Conservation (phyloP, 306 rosid species). For the Dryas drummondii region DNA sequence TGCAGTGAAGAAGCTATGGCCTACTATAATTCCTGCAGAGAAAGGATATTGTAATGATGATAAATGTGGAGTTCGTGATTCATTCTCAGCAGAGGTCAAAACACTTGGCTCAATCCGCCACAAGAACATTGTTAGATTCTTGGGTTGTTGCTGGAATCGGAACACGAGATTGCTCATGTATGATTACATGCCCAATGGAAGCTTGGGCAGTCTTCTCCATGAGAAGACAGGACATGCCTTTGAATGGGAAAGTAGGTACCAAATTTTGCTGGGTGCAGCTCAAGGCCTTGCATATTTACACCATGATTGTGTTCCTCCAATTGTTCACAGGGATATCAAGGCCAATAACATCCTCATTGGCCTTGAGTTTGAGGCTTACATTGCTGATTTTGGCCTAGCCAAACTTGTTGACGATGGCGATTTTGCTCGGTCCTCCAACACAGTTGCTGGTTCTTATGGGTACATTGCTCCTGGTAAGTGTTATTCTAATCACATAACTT, state of each 20-base stretch:
- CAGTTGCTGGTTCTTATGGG: slow-evolving; percentile 97
- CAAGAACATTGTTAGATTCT: slow-evolving; percentile 86
- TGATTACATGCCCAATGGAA: slow-evolving; percentile 94
- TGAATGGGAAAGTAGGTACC: slow-evolving; percentile 93
- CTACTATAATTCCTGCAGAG: slow-evolving; percentile 49
- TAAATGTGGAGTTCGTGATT: slow-evolving; percentile 71
- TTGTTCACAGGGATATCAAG: slow-evolving; percentile 93
- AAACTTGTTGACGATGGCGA: slow-evolving; percentile 86
- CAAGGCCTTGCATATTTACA: slow-evolving; percentile 92
- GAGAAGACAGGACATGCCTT: slow-evolving; percentile 70
- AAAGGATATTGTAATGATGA: slow-evolving; percentile 49
- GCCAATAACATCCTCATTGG: slow-evolving; percentile 98
- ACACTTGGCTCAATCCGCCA: slow-evolving; percentile 87
- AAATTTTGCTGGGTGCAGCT: slow-evolving; percentile 83
- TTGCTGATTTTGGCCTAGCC: slow-evolving; percentile 96
- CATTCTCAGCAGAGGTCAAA: slow-evolving; percentile 80
- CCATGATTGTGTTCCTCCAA: slow-evolving; percentile 96
- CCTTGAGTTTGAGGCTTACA: slow-evolving; percentile 84
- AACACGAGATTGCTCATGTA: slow-evolving; percentile 78
- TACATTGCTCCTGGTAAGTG: slow-evolving; percentile 92
- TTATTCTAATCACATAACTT: slow-evolving; percentile 6
- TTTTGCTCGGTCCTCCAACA: slow-evolving; percentile 74
- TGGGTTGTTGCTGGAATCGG: slow-evolving; percentile 81
- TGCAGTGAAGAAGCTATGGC: slow-evolving; percentile 97
- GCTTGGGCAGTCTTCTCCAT: slow-evolving; percentile 77